Evolutionary conservation across 805 yeast genomes (phyloP), one percentile per base, ranked within the genome.

Genomic region (Candida hispaniensis): DNA sequence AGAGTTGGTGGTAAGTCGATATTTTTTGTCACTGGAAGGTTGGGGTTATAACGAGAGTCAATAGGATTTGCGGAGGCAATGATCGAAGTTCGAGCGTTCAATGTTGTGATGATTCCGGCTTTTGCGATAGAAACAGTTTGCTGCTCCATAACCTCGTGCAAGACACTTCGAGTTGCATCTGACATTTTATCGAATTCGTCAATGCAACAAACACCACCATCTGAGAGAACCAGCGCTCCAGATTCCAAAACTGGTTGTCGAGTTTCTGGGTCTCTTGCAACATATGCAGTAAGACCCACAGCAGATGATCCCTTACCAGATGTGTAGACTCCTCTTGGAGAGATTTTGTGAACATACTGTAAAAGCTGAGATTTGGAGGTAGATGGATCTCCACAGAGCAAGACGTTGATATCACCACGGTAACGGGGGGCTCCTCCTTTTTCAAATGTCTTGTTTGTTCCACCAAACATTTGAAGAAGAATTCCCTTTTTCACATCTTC

Each of bases 231-330:
- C 44, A 91, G 66, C 0, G 99, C 99, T 55, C 99, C 99, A 49
- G 85, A 72, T 55, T 91, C 99, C 35, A 91, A 66, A 3, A 91
- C 98, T 32, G 88, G 60, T 56, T 91, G 98, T 50, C 75, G 80
- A 0, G 97, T 83, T 50, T 91, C 97, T 16, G 80, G 69, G 55
- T 91, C 99, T 51, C 95, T 68, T 6, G 98, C 86, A 39, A 91
- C 78, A 55, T 91, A 91, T 0, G 99, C 98, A 1, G 99, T 91
- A 51, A 91, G 66, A 66, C 99, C 99, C 32, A 91, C 99, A 0
- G 99, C 99, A 18, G 98, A 91, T 1, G 96, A 85, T 34, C 98
- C 98, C 51, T 91, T 91, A 58, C 99, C 99, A 1, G 96, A 86
- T 4, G 99, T 91, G 58, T 86, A 91, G 23, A 91, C 82, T 47